A percentile compares a stretch with the other conserved stretches of the same genome.
These are phyloP conservation scores for Amanita brunnescens DNA, from an alignment of 768 basidiomycete genomes.

Conservation along the genomic window DNA sequence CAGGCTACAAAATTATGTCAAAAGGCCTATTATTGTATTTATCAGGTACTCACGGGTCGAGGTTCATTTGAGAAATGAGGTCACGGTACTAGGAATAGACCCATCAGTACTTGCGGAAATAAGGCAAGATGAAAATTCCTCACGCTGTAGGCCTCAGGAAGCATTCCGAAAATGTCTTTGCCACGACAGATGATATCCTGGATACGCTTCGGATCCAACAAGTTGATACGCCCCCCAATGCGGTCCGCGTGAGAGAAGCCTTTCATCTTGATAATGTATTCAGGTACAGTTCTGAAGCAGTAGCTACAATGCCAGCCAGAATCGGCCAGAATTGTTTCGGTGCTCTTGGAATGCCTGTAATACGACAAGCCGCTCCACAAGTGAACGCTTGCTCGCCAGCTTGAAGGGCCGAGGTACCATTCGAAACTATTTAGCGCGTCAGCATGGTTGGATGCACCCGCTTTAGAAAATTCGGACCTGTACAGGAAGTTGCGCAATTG, in stretches of 20 bases:
- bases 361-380: slow-evolving; percentile 32
- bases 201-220: slow-evolving; percentile 42
- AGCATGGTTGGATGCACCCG: background rate
- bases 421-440: slow-evolving; percentile 31
- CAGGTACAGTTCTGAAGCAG: slow-evolving; percentile 51
- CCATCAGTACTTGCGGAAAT: background rate
- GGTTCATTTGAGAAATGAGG: slow-evolving; percentile 42
- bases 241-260: slow-evolving; percentile 58
- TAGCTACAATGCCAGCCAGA: slow-evolving; percentile 66
- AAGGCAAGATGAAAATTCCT: slow-evolving; percentile 12
- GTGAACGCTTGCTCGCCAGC: slow-evolving; percentile 50
- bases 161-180: slow-evolving; percentile 56
- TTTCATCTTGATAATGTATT: slow-evolving; percentile 52
- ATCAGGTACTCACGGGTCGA: slow-evolving; percentile 34
- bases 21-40: background rate
- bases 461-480: slow-evolving; percentile 26
- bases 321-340: slow-evolving; percentile 43
- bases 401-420: slow-evolving; percentile 45
- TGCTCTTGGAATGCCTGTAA: slow-evolving; percentile 43
- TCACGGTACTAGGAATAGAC: slow-evolving; percentile 35
- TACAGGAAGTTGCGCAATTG: slow-evolving; percentile 56
- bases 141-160: slow-evolving; percentile 53
- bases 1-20: slow-evolving; percentile 16
- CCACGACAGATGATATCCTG: slow-evolving; percentile 52
- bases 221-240: slow-evolving; percentile 36